Evolutionary conservation across 257 asterid species (phyloP).

Genomic region (Solanum piurae): DNA sequence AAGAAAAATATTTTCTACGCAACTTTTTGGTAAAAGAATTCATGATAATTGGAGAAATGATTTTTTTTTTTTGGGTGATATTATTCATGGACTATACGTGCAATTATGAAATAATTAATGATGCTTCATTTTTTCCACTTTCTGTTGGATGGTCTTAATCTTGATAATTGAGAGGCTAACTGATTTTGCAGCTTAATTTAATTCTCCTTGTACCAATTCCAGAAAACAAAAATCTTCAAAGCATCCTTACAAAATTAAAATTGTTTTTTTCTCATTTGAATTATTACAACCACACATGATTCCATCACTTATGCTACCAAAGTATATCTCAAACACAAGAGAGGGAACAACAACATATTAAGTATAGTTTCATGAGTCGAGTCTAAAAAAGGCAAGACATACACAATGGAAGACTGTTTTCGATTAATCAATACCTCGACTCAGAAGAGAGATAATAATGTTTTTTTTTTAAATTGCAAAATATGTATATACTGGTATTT

Average conservation of each 20-base stretch:
- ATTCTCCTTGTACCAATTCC: conserved; percentile 11
- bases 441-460: background rate
- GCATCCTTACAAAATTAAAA: conserved; percentile 17
- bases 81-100: background rate
- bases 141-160: background rate
- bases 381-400: background rate
- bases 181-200: conserved; percentile 17
- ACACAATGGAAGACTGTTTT: background rate
- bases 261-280: conserved; percentile 10
- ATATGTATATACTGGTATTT: background rate
- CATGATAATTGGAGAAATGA: background rate
- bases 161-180: conserved; percentile 21
- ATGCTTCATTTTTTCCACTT: background rate
- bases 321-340: background rate
- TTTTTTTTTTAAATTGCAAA: background rate
- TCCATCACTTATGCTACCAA: conserved; percentile 10
- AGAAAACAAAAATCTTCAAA: conserved; percentile 12
- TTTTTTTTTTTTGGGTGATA: background rate
- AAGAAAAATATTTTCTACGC: background rate
- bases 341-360: background rate
- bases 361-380: background rate
- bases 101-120: background rate
- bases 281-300: conserved; percentile 22
- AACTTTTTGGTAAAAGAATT: background rate
- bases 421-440: background rate